A percentile compares a stretch with the other conserved stretches of the same genome.
These are phyloP conservation scores for Lignosus rhinocerotis DNA, from an alignment of 1,284 basidiomycete species.

Conservation along the genomic window DNA sequence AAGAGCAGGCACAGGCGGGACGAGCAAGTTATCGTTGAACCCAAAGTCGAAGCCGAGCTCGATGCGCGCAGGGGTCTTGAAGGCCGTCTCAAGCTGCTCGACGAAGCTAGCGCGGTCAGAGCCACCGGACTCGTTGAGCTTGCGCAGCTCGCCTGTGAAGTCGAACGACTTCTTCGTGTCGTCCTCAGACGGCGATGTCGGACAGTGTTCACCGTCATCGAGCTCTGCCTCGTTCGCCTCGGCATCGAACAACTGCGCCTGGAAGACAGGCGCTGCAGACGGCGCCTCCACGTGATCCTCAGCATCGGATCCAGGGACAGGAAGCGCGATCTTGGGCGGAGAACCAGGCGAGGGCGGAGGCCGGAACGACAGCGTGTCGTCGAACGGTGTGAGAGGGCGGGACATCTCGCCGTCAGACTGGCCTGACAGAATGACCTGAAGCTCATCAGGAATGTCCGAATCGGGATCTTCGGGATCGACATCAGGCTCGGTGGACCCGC, in stretches of 20 bases:
- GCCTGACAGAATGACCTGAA: conserved; percentile 61
- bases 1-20: conserved; percentile 47
- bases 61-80: conserved; percentile 70
- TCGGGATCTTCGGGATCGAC: conserved; percentile 60
- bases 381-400: conserved; percentile 18
- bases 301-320: conserved; percentile 25
- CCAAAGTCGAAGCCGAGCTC: conserved; percentile 53
- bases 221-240: conserved; percentile 46
- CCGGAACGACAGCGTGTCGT: conserved; percentile 37
- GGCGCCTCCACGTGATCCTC: conserved; percentile 6
- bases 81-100: conserved; percentile 78
- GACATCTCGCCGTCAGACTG: conserved; percentile 39
- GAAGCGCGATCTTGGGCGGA: conserved; percentile 43
- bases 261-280: conserved; percentile 42
- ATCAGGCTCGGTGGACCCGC: conserved; percentile 46
- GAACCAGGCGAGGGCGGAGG: conserved; percentile 40
- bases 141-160: conserved; percentile 79
- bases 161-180: conserved; percentile 82
- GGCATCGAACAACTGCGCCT: conserved; percentile 44
- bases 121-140: conserved; percentile 67
- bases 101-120: conserved; percentile 77
- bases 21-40: conserved; percentile 33
- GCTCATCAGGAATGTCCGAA: conserved; percentile 75
- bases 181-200: conserved; percentile 40
- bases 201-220: conserved; percentile 40